A percentile compares a stretch with the other conserved stretches of the same genome.
phyloP scores from a whole-genome alignment of 768 basidiomycete species.

The Exidia glandulosa region DNA sequence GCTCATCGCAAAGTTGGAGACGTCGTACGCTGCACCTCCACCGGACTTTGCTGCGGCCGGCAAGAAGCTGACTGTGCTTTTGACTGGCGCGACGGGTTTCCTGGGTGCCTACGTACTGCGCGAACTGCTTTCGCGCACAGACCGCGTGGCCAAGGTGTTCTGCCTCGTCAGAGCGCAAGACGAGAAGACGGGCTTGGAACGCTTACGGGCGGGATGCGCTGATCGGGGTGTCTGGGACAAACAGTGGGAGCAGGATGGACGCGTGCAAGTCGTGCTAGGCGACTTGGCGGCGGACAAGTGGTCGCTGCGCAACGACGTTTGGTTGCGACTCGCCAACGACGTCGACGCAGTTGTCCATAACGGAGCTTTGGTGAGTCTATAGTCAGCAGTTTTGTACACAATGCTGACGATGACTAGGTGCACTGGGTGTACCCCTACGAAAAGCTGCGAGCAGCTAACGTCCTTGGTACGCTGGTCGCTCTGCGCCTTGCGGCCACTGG shows the following conservation, averaged over 20 bases:
- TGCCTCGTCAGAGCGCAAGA: conserved; percentile 75
- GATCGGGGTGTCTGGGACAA: conserved; percentile 88
- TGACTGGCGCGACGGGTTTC: conserved; percentile 96
- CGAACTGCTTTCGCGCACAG: conserved; percentile 55
- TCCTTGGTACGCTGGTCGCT: conserved; percentile 79
- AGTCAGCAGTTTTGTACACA: too few relatives aligned
- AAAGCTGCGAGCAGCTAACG: conserved; percentile 83
- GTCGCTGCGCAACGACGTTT: conserved; percentile 52
- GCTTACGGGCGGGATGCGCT: conserved; percentile 58
- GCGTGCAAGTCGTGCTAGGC: conserved; percentile 72
- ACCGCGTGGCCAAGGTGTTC: conserved; percentile 72
- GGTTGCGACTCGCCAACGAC: conserved; percentile 58
- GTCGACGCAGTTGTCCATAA: conserved; percentile 86
- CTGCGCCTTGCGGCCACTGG: conserved; percentile 64
- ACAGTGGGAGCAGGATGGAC: conserved; percentile 54
- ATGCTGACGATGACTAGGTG: too few relatives aligned
- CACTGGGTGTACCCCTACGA: conserved; percentile 99
- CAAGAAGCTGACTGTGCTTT: conserved; percentile 65
- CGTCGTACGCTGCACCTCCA: conserved; percentile 51
- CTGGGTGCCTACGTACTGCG: conserved; percentile 85
- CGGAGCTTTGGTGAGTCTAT: conserved; percentile 76
- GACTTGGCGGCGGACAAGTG: conserved; percentile 70
- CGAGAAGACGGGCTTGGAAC: conserved; percentile 46
- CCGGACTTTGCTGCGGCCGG: conserved; percentile 33
- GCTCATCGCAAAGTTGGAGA: conserved; percentile 46